These are phyloP conservation scores for Neurospora sp. DNA, from an alignment of 2,329 filamentous ascomycete species.

Conservation along the genomic window DNA sequence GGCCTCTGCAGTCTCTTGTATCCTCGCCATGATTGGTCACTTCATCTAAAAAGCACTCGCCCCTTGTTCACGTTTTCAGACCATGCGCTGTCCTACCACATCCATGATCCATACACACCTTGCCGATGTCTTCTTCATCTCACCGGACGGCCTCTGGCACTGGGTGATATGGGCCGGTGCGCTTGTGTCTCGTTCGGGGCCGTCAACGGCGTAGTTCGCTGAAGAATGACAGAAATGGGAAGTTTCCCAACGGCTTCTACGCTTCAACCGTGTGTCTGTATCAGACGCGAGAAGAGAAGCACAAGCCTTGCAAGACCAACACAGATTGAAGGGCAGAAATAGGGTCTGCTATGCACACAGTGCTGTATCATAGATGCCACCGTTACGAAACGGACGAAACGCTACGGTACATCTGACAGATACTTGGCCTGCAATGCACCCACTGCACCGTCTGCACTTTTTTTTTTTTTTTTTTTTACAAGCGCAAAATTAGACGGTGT, in stretches of 20 bases:
- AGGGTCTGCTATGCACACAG: background rate
- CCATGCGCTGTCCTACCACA: conserved; percentile 29
- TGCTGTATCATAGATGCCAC: background rate
- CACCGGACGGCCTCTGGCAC: background rate
- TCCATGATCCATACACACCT: conserved; percentile 26
- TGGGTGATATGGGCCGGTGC: background rate
- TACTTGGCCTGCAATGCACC: background rate
- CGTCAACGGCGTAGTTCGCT: background rate
- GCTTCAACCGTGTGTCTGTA: background rate
- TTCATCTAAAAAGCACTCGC: conserved; percentile 39
- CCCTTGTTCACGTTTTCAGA: conserved; percentile 43
- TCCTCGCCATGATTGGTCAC: conserved; percentile 36
- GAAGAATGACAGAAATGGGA: background rate
- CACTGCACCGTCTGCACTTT: background rate
- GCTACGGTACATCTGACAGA: background rate
- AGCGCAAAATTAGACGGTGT: background rate
- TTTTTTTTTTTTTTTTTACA: background rate
- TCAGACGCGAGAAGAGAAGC: background rate
- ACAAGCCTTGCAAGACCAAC: background rate
- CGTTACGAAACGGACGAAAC: background rate
- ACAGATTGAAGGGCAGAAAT: background rate
- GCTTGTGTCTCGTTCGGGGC: background rate
- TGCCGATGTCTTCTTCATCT: conserved; percentile 18
- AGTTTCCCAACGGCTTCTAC: background rate
- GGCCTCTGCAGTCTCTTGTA: conserved; percentile 23